These are phyloP conservation scores for Acacia confusa DNA, from an alignment of 306 rosid species.

Conservation along the genomic window DNA sequence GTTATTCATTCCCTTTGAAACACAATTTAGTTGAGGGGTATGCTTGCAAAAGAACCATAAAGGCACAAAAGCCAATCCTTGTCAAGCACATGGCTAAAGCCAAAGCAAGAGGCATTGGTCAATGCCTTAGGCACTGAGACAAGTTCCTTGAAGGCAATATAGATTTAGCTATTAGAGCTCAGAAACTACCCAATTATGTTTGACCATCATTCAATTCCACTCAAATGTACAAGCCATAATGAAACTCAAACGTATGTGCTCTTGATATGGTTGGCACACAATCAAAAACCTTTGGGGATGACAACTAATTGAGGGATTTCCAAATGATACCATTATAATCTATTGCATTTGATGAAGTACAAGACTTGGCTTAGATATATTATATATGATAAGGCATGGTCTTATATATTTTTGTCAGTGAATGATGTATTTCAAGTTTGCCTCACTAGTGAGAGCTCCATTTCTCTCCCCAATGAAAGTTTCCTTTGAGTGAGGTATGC, in stretches of 20 bases:
- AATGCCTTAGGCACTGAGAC: not conserved
- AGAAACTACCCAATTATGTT: not conserved
- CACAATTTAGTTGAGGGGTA: not conserved
- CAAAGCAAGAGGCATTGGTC: not conserved
- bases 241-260: not conserved
- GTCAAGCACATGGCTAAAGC: not conserved
- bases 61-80: not conserved
- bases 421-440: not conserved
- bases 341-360: not conserved
- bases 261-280: not conserved
- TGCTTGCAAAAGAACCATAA: not conserved
- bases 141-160: not conserved
- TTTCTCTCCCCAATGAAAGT: not conserved
- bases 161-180: not conserved
- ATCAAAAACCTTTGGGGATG: not conserved
- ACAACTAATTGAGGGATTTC: not conserved
- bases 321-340: not conserved
- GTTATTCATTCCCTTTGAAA: not conserved
- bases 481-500: not conserved
- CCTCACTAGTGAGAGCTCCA: not conserved
- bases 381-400: not conserved
- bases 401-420: not conserved
- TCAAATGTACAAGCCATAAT: not conserved
- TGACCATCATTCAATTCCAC: not conserved
- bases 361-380: not conserved